phyloP scores from a whole-genome alignment of 2,329 filamentous ascomycete species.

The Ophiocordyceps unilateralis region DNA sequence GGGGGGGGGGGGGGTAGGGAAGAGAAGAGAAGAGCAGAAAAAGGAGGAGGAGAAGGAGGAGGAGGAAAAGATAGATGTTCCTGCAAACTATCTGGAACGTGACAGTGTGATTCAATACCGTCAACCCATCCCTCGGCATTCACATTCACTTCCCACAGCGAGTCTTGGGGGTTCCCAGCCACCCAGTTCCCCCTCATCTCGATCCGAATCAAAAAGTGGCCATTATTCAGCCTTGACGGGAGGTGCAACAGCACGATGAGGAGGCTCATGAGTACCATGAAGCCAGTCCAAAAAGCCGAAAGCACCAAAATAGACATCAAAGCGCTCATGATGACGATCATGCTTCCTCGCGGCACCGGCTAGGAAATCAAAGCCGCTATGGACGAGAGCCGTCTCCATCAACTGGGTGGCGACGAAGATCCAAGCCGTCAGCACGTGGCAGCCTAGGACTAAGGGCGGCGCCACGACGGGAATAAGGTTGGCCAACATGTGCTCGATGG shows the following conservation, averaged over 20 bases:
- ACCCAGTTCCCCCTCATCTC: neutral
- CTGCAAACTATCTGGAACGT: too few relatives aligned
- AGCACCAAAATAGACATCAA: constrained; percentile 34
- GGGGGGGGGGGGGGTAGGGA: too few relatives aligned
- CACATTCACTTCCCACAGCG: too few relatives aligned
- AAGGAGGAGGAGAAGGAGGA: too few relatives aligned
- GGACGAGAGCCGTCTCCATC: constrained; percentile 33
- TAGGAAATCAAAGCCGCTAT: constrained; percentile 41
- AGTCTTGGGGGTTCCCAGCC: neutral
- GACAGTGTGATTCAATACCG: too few relatives aligned
- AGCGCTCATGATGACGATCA: constrained; percentile 40
- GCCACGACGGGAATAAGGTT: constrained; percentile 34
- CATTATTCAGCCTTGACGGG: constrained; percentile 1
- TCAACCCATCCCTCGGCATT: neutral
- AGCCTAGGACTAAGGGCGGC: constrained; percentile 25
- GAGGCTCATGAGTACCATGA: constrained; percentile 26
- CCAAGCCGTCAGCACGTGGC: constrained; percentile 36
- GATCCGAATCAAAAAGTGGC: neutral
- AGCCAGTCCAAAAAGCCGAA: constrained; percentile 37
- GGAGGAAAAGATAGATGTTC: too few relatives aligned
- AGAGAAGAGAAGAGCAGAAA: too few relatives aligned
- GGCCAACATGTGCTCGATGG: constrained; percentile 35
- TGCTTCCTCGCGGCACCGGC: constrained; percentile 28
- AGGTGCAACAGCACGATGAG: too few relatives aligned
- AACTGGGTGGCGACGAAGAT: constrained; percentile 29